phyloP scores from a whole-genome alignment of 257 asterid species.

The Echium plantagineum region DNA sequence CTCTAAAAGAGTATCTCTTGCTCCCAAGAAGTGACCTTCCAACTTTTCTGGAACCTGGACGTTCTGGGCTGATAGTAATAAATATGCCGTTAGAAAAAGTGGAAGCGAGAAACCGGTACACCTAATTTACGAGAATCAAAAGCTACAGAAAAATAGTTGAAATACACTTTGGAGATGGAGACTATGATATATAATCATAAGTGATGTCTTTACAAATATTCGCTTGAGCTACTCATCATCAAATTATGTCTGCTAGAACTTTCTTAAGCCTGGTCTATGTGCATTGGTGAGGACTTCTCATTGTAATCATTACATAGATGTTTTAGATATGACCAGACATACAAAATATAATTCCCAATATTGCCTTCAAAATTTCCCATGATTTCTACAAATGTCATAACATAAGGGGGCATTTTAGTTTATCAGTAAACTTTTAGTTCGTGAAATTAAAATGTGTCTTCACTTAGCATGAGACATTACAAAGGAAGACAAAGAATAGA shows the following conservation, averaged over 20 bases:
- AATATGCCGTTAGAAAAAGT: background rate
- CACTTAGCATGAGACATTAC: background rate
- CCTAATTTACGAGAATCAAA: background rate
- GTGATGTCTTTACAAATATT: background rate
- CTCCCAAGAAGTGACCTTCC: slow-evolving; percentile 90
- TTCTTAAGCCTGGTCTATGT: background rate
- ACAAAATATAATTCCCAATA: too few species aligned
- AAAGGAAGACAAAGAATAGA: background rate
- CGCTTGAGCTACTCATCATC: background rate
- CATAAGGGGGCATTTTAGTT: too few species aligned
- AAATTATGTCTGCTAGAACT: background rate
- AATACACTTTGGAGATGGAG: background rate
- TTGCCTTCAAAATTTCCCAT: too few species aligned
- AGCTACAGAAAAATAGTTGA: background rate
- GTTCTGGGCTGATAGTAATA: slow-evolving; percentile 58
- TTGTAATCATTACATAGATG: background rate
- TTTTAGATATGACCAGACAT: too few species aligned
- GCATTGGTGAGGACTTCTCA: background rate
- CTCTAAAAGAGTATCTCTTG: slow-evolving; percentile 40
- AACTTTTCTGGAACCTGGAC: slow-evolving; percentile 59
- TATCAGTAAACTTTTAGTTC: background rate
- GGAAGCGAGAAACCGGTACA: background rate
- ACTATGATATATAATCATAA: background rate
- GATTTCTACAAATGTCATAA: too few species aligned
- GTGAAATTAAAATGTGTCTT: background rate